Conservation (phyloP, 164 flowering plant genomes). For the Vitis cinerea region DNA sequence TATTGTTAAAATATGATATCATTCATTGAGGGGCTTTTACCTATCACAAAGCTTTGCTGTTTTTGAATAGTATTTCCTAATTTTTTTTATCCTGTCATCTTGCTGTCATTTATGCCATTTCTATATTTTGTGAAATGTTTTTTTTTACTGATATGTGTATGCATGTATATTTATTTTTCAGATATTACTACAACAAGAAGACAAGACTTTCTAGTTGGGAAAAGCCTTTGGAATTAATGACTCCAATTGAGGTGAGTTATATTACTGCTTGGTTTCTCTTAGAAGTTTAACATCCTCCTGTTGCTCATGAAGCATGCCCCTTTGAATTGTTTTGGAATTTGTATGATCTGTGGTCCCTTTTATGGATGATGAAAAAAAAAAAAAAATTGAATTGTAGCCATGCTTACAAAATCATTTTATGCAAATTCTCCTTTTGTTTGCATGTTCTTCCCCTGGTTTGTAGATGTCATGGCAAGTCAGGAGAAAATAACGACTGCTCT, state of each 20-base stretch:
- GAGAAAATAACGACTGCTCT: slow-evolving; percentile 71
- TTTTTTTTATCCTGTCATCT: background rate
- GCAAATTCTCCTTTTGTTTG: slow-evolving; percentile 57
- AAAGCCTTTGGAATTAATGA: slow-evolving; percentile 43
- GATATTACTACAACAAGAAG: slow-evolving; percentile 89
- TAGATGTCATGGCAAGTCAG: slow-evolving; percentile 80
- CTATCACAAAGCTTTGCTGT: background rate
- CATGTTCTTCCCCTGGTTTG: slow-evolving; percentile 77
- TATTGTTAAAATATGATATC: background rate
- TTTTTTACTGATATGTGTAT: background rate
- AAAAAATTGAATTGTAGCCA: slow-evolving; percentile 14
- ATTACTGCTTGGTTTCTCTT: slow-evolving; percentile 1
- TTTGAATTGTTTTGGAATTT: slow-evolving; percentile 23
- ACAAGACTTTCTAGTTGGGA: slow-evolving; percentile 70
- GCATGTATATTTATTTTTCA: slow-evolving; percentile 15
- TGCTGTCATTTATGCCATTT: background rate
- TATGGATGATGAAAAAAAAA: slow-evolving; percentile 26
- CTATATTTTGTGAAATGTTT: background rate
- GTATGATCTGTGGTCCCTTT: slow-evolving; percentile 14
- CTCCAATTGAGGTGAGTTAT: slow-evolving; percentile 86
- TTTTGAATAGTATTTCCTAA: background rate
- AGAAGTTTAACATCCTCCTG: slow-evolving; percentile 1
- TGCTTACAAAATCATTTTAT: slow-evolving; percentile 51
- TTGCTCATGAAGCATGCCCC: slow-evolving; percentile 6
- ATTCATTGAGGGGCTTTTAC: background rate